Evolutionary conservation across 768 basidiomycete genomes (phyloP).

Genomic region (Pulveroboletus ravenelii): DNA sequence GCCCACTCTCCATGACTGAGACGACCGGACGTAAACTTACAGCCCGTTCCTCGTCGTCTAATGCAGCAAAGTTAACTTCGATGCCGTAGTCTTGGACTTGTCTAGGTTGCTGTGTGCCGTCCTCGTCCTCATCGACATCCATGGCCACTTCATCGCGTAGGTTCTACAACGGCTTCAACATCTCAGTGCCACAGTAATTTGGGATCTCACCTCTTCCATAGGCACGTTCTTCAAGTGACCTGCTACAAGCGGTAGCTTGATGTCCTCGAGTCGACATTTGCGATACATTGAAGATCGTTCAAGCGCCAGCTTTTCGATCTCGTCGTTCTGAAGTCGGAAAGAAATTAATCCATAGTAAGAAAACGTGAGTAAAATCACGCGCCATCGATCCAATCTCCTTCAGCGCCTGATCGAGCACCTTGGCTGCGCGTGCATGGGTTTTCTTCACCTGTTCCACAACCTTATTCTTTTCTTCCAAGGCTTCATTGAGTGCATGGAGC

Average conservation of each 20-base stretch:
- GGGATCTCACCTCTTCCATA: conserved; percentile 78
- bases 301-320: conserved; percentile 81
- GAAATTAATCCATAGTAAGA: conserved; percentile 3
- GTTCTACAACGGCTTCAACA: conserved; percentile 44
- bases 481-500: conserved; percentile 55
- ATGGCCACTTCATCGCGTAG: conserved; percentile 83
- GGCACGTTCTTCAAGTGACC: conserved; percentile 85
- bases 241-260: conserved; percentile 68
- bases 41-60: conserved; percentile 73
- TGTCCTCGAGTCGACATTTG: conserved; percentile 90
- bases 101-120: conserved; percentile 69
- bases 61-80: conserved; percentile 74
- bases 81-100: conserved; percentile 80
- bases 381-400: conserved; percentile 88
- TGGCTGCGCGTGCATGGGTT: conserved; percentile 62
- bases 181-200: not conserved
- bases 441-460: conserved; percentile 73
- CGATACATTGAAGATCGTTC: conserved; percentile 87
- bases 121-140: conserved; percentile 89
- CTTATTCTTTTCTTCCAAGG: conserved; percentile 68
- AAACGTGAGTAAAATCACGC: conserved; percentile 25
- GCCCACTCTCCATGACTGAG: not conserved
- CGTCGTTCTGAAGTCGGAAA: conserved; percentile 57
- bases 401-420: conserved; percentile 76
- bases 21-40: conserved; percentile 33